Base-by-base conservation (phyloP, 148 eudicot species). In the Chenopodium berlandieri region DNA sequence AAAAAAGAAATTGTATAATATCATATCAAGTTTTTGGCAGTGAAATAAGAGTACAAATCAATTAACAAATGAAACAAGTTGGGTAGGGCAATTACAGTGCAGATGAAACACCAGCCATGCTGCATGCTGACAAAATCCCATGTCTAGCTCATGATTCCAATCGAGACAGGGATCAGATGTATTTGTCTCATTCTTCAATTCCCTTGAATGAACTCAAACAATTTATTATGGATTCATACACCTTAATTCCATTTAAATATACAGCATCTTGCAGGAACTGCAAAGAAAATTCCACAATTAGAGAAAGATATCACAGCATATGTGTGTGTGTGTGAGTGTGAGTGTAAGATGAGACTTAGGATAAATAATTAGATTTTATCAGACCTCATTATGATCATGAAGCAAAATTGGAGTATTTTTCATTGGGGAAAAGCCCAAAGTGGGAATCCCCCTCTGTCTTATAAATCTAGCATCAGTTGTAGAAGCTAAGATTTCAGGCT, bases 391-490 rank as follows among this genome's bases (percentile, higher is more conserved):
- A 85, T 96, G 99, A 62, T 92, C 99, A 81, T 94, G 99, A 73
- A 92, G 95, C 86, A 96, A 85, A 65, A 96, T 91, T 17, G 98
- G 99, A 73, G 99, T 96, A 75, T 92, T 91, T 84, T 80, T 86
- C 98, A 96, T 96, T 10, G 99, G 99, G 66, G 98, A 96, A 85
- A 96, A 96, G 27, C 99, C 97, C 77, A 96, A 86, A 50, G 92
- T 80, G 68, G 99, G 95, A 75, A 96, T 89, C 73, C 99, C 99
- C 83, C 77, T 78, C 54, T 87, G 84, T 75, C 99, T 92, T 83
- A 92, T 34, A 50, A 50, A 67, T 54, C 56, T 81, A 20, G 60
- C 68, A 17, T 91, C 98, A 67, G 98, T 94, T 47, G 93, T 90
- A 52, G 98, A 92, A 72, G 98, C 71, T 82, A 96, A 82, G 32